Evolutionary conservation across 2,329 filamentous ascomycete species (phyloP).

Genomic region (Sarocladium strictum): DNA sequence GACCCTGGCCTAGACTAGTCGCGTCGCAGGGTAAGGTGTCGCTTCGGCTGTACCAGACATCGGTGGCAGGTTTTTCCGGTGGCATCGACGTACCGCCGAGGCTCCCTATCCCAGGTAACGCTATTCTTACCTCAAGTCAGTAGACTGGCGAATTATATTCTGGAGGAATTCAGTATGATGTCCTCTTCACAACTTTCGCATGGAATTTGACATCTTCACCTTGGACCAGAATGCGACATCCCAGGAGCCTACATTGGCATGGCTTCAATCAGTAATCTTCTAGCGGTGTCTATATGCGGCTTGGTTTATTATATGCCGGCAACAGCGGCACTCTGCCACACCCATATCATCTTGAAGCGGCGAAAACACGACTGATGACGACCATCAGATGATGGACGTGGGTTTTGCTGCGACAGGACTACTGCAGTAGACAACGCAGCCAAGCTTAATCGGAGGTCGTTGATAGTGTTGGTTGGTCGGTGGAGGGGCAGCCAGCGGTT

Average conservation of each 20-base stretch:
- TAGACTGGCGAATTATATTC: no score
- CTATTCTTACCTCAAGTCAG: no score
- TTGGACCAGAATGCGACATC: no score
- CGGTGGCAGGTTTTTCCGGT: neutral
- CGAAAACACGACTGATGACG: neutral
- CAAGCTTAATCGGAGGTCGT: neutral
- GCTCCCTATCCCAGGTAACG: no score
- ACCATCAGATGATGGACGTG: neutral
- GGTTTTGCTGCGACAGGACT: neutral
- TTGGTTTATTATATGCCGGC: neutral
- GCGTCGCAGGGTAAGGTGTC: conserved; percentile 7
- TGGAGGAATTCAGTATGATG: no score
- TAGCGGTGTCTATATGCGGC: no score
- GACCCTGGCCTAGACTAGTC: conserved; percentile 10
- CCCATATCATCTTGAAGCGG: neutral
- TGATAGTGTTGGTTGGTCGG: neutral
- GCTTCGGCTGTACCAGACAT: no score
- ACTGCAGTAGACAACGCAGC: neutral
- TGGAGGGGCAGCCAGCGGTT: neutral
- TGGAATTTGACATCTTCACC: no score
- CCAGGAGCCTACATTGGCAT: no score
- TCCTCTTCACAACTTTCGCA: no score
- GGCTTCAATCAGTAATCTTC: no score
- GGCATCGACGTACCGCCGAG: no score
- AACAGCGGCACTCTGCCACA: neutral